Percentiles rank a stretch among this genome's conserved stretches.
phyloP scores from a whole-genome alignment of 1,284 basidiomycete species.

The Schizophyllum commune region DNA sequence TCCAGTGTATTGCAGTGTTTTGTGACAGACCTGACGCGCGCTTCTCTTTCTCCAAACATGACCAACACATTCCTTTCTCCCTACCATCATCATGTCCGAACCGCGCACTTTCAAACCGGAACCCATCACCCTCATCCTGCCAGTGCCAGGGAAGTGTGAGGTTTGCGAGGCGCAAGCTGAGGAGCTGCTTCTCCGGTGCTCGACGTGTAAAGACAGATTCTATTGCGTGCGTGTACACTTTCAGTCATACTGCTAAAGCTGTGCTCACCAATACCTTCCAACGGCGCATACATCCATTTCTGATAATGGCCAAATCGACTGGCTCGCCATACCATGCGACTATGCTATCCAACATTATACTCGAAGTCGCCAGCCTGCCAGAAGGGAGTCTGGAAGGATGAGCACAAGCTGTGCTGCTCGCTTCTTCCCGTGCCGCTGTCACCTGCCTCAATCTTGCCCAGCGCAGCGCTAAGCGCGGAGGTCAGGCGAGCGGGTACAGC shows the following conservation, averaged over 20 bases:
- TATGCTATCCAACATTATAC: too few species aligned
- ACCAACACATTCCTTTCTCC: neutral
- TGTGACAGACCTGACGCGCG: neutral
- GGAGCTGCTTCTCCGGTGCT: conserved; percentile 1
- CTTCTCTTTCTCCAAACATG: neutral
- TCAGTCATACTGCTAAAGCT: neutral
- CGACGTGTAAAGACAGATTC: conserved; percentile 10
- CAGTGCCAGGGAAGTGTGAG: neutral
- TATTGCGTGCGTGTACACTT: conserved; percentile 7
- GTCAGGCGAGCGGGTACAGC: neutral
- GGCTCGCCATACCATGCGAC: too few species aligned
- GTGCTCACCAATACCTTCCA: neutral
- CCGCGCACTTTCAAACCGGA: neutral
- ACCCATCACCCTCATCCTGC: neutral
- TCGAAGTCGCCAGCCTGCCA: conserved; percentile 9
- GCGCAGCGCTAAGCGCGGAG: neutral
- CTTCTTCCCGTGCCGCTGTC: neutral
- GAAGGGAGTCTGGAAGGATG: conserved; percentile 9
- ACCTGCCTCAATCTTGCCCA: neutral
- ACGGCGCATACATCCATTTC: conserved; percentile 1
- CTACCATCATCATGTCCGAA: neutral
- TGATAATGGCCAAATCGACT: neutral
- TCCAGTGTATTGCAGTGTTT: neutral
- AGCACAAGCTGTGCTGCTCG: conserved; percentile 11
- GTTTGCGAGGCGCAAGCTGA: neutral